Conservation (phyloP, 1,139 yeast genomes). For the Lodderomyces pseudojiufengensis region DNA sequence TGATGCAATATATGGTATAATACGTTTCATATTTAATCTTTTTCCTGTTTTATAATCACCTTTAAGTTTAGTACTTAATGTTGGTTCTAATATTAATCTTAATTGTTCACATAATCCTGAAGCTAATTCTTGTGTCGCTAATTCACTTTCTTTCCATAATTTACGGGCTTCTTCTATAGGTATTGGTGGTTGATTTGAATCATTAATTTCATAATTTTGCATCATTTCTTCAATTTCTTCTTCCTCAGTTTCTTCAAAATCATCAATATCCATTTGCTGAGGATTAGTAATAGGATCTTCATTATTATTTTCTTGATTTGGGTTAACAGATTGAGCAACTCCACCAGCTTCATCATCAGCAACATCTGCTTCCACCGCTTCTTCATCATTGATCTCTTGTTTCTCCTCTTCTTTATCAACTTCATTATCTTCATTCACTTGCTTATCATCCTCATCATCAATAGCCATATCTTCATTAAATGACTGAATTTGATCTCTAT, state of each 20-base stretch:
- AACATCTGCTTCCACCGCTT: constrained; percentile 17
- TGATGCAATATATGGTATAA: constrained; percentile 96
- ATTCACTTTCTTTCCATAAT: constrained; percentile 79
- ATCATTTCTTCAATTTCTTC: constrained; percentile 28
- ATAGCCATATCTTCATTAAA: constrained; percentile 85
- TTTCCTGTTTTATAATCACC: constrained; percentile 99
- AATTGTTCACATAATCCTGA: constrained; percentile 89
- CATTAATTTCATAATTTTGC: constrained; percentile 17
- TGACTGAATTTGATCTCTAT: constrained; percentile 71
- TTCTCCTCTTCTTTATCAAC: constrained; percentile 22
- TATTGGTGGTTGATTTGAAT: constrained; percentile 43
- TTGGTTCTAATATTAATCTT: constrained; percentile 89
- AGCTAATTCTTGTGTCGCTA: constrained; percentile 81
- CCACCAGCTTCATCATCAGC: constrained; percentile 48
- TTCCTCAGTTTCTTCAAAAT: constrained; percentile 23
- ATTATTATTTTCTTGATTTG: constrained; percentile 50
- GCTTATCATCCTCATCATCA: constrained; percentile 39
- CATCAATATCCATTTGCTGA: constrained; percentile 17
- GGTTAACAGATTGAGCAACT: constrained; percentile 23
- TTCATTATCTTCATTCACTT: constrained; percentile 16
- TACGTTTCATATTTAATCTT: constrained; percentile 93
- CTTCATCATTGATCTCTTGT: constrained; percentile 19
- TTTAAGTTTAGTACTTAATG: constrained; percentile 84
- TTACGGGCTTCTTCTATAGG: constrained; percentile 65
- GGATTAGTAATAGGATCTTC: constrained; percentile 26